Evolutionary conservation across 257 asterid species (phyloP), one percentile per base, ranked within the genome.

Genomic region (Hygrophila difformis): DNA sequence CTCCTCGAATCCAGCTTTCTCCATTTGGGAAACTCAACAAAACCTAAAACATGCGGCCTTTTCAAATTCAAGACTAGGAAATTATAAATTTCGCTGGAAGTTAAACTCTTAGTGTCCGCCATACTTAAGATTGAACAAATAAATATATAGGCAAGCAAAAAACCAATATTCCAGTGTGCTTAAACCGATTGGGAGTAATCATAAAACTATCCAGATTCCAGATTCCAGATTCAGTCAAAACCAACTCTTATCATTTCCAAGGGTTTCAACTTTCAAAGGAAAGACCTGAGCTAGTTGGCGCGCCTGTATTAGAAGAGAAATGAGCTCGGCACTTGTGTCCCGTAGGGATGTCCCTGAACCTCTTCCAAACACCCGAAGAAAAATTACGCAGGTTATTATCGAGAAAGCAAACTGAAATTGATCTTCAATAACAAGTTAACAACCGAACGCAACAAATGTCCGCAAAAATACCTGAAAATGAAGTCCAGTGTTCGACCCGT

Each of bases 1-100:
- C 39, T 49, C 70, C 71, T 64, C 0, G 96, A 66, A 70, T 80
- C 70, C 67, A 82, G 37, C 79, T 68, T 82, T 59, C 74, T 67
- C 84, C 95, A 82, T 47, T 70, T 75, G 18, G 84, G 64, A 51
- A 59, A 31, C 53, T 70, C 77, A 44, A 43, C 59, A 62, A 34
- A 48, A 51, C 77, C 93, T 75, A 47, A 19, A 67, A 46, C 59
- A 66, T 47, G 37, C 35, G 19, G 42, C 47, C 62, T 39, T 45
- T 49, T 45, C 62, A 55, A 65, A 44, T 15, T 45, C 19, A 57
- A 29, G 52, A 29, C 34, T 61, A 49, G 22, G 8, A 33, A 4
- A 10, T 10, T 33, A 33, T 26, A 18, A 48, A 12, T 19, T 16
- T 21, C 33, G 29, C 46, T 51, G 22, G 18, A 9, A 34, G 6